Base-by-base conservation (phyloP, 129 eudicot genomes). In the Flaveria bidentis region DNA sequence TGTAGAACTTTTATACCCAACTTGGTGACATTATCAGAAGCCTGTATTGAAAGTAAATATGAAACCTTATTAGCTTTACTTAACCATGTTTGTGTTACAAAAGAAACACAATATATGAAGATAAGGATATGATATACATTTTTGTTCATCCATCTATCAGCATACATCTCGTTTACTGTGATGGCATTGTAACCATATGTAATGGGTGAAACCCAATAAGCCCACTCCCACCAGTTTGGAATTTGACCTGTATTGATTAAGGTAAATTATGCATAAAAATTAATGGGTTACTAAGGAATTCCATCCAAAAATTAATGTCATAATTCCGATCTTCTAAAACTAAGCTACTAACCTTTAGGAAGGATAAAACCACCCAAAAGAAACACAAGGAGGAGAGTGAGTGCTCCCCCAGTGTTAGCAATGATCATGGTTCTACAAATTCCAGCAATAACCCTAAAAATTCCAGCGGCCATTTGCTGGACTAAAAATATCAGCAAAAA, bases 311-410 rank as follows among this genome's bases (percentile, higher is more conserved):
- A n/a, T n/a, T 65, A 36, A 65, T 52, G 17, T 2, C 55, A 42
- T 66, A 10, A 51, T 22, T 39, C 1, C 30, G 15, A 0, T 6
- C 8, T 17, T 66, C 0, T 10, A 3, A 10, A 18, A 41, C 69
- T 14, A 14, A 4, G 20, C 8, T 2, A 78, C 90, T 36, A 60
- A 95, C 99, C 89, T 89, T 82, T 91, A 18, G 94, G 99, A 64
- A 95, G 97, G 81, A 95, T 91, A 78, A 95, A 95, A 76, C 99
- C 99, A 28, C 97, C 97, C 85, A 95, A 82, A 71, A 95, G 88
- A 81, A 95, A 95, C 69, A 92, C 89, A 20, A 95, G 91, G 13
- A 91, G 88, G 9, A 88, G 81, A 58, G 79, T 67, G 3, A 95
- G 94, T 26, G 93, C 82, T 33, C 99, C 99, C 11, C 99, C 96